Evolutionary conservation across 2,329 filamentous ascomycete species (phyloP), one percentile per base, ranked within the genome.

Genomic region (Drechmeria coniospora): DNA sequence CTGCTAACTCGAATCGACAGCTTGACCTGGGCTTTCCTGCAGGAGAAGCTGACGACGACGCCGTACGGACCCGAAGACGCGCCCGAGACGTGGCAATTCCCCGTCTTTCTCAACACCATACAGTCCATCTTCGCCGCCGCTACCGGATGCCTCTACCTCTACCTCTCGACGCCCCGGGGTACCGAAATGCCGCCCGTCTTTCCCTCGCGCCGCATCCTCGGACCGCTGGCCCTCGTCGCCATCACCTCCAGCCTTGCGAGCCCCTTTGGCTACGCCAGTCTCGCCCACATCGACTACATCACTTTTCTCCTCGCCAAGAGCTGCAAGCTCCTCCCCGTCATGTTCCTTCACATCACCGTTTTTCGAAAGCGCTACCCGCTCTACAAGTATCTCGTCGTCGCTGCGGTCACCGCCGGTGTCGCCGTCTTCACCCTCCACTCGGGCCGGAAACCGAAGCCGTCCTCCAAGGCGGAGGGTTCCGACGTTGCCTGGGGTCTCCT

Each of bases 311-410:
- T 98, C 23, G 87, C 90, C 42, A 95, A 98, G 59, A 86, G 79
- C 43, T 98, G 90, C 76, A 98, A 98, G 61, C 69, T 98, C 13
- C 74, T 98, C n/a, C 90, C 90, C 3, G 90, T 98, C 46, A 95
- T 98, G 90, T 76, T 90, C 45, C 68, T 98, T 22, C 87, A 98
- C 60, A 72, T 95, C 46, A 87, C 84, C 24, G 57, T 98, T 25
- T 98, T 94, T 63, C 75, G 78, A 34, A 79, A 78, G 46, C 67
- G 76, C 26, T 98, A 94, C 54, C 87, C 90, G 1, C 63, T 93
- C 25, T 93, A 93, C 65, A 98, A 98, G 60, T 98, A 98, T 59
- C 67, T 80, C 23, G 90, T 98, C 33, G 84, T 98, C 6, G 70
- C 79, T 4, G 74, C 86, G 36, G 90, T 98, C 9, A 98, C 90